A percentile compares a stretch with the other conserved stretches of the same genome.
These are phyloP conservation scores for Cladosporium cucumerinum DNA, from an alignment of 2,329 filamentous ascomycete species.

Conservation along the genomic window DNA sequence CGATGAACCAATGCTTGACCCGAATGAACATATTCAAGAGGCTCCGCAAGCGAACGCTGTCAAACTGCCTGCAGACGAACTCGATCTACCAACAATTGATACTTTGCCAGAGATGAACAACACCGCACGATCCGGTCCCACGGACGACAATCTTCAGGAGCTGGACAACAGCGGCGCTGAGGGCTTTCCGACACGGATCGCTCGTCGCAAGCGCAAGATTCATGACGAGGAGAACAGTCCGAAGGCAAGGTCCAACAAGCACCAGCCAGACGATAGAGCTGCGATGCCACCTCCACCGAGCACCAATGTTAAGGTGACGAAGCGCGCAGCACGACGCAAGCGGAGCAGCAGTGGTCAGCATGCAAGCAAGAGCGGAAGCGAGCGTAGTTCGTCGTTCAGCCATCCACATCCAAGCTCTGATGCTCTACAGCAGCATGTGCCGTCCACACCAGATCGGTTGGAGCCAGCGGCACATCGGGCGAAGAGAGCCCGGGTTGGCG, in stretches of 20 bases:
- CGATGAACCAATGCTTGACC: background rate
- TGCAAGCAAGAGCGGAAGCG: background rate
- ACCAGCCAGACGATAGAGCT: background rate
- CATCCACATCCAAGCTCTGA: background rate
- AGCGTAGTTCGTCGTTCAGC: slow-evolving; percentile 7
- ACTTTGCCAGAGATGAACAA: background rate
- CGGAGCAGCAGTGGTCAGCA: background rate
- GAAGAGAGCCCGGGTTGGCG: background rate
- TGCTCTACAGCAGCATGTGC: background rate
- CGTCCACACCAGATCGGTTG: background rate
- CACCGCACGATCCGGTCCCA: background rate
- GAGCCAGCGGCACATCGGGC: background rate
- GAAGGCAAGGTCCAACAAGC: background rate
- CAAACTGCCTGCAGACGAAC: slow-evolving; percentile 1
- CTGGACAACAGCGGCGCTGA: slow-evolving; percentile 6
- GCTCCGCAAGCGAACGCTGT: background rate
- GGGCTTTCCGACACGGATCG: background rate
- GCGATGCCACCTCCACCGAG: slow-evolving; percentile 6
- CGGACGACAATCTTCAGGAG: background rate
- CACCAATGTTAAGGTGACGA: background rate
- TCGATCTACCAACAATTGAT: background rate
- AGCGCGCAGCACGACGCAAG: background rate
- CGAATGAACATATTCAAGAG: background rate
- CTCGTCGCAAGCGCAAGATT: background rate
- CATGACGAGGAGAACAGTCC: background rate